Conservation (phyloP, 306 rosid genomes). For the Fragaria ananassa region DNA sequence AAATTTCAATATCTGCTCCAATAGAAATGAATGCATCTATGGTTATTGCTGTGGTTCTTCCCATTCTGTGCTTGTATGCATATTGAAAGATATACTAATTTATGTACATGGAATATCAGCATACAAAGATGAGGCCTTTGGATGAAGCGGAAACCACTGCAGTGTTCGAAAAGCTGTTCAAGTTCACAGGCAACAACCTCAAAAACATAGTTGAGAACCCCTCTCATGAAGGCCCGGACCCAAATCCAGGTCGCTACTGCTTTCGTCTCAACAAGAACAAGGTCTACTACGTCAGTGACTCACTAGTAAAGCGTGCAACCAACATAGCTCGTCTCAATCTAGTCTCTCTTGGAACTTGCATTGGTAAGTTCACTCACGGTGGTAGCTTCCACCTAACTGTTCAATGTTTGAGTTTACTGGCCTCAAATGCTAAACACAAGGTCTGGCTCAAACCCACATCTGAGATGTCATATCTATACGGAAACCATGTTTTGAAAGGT, state of each 20-base stretch:
- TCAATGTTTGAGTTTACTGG: slow-evolving; percentile 53
- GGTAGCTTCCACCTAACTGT: slow-evolving; percentile 81
- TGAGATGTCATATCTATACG: slow-evolving; percentile 79
- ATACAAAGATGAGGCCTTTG: slow-evolving; percentile 63
- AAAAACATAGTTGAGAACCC: slow-evolving; percentile 84
- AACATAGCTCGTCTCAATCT: slow-evolving; percentile 61
- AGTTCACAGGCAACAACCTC: slow-evolving; percentile 83
- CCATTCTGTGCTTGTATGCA: background rate
- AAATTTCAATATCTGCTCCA: background rate
- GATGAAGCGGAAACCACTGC: slow-evolving; percentile 72
- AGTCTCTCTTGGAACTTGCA: slow-evolving; percentile 73
- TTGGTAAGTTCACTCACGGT: slow-evolving; percentile 82
- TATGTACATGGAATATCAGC: background rate
- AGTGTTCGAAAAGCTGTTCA: slow-evolving; percentile 83
- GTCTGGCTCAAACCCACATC: slow-evolving; percentile 91
- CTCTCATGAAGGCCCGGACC: slow-evolving; percentile 81
- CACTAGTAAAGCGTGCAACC: slow-evolving; percentile 85
- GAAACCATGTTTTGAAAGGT: slow-evolving; percentile 82
- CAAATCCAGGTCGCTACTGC: slow-evolving; percentile 74
- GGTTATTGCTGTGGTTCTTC: background rate
- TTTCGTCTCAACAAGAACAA: slow-evolving; percentile 83
- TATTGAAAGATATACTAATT: no score
- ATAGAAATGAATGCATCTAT: background rate
- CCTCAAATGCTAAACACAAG: slow-evolving; percentile 83
- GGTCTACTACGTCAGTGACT: slow-evolving; percentile 70